phyloP scores from a whole-genome alignment of 2,329 filamentous ascomycete species.

The Endothia cerciana region DNA sequence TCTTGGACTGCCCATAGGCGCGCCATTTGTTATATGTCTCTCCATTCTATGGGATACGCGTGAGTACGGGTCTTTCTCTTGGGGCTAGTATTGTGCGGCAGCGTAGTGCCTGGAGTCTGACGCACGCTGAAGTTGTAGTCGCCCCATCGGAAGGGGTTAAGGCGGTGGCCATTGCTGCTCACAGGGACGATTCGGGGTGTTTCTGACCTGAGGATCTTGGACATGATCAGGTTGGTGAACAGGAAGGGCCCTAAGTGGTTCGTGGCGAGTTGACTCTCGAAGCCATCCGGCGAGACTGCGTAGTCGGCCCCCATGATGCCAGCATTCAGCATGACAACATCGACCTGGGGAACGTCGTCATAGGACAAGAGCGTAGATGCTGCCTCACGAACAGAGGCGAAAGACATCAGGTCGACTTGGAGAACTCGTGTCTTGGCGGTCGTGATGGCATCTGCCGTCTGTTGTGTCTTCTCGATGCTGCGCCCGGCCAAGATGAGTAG shows the following conservation, averaged over 20 bases:
- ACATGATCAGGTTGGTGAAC: conserved; percentile 3
- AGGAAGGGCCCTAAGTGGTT: conserved; percentile 6
- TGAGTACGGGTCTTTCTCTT: no score
- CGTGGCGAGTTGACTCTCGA: conserved; percentile 11
- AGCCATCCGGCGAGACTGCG: not conserved
- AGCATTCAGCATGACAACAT: conserved; percentile 9
- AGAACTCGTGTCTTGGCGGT: not conserved
- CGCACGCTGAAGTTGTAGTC: conserved; percentile 22
- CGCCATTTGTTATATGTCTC: conserved; percentile 20
- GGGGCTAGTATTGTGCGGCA: not conserved
- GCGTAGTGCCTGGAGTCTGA: not conserved
- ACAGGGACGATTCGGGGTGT: not conserved
- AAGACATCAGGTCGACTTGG: conserved; percentile 9
- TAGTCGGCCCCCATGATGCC: not conserved
- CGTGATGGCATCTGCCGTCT: conserved; percentile 10
- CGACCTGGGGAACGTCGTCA: not conserved
- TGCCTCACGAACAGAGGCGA: conserved; percentile 4
- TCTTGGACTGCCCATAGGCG: conserved; percentile 23
- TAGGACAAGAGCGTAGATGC: not conserved
- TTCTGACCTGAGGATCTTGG: not conserved
- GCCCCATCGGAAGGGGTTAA: conserved; percentile 11
- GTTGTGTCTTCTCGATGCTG: not conserved
- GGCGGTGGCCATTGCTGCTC: conserved; percentile 18
- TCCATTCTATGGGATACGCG: conserved; percentile 5
- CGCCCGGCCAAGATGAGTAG: conserved; percentile 7